A percentile compares a stretch with the other conserved stretches of the same genome.
phyloP scores from a whole-genome alignment of 352 stramenopile genomes.

The Thraustochytrium sp. region DNA sequence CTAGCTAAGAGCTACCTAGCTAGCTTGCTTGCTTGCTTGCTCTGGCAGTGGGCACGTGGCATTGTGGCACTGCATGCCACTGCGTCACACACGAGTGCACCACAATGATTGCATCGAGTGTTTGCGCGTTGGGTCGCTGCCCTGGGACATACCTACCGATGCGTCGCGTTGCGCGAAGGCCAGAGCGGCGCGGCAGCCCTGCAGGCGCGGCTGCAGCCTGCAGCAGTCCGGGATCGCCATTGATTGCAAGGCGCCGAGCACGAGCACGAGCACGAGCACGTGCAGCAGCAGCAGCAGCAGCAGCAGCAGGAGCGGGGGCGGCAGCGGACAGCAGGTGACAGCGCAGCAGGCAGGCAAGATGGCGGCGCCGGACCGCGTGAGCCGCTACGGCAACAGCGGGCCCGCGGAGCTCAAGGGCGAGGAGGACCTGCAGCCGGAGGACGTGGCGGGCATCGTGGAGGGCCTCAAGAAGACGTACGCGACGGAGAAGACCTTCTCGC shows the following conservation, averaged over 20 bases:
- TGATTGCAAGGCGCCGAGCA: too few species aligned
- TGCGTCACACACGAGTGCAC: not conserved
- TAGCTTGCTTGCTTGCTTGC: not conserved
- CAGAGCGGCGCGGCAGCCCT: too few species aligned
- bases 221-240: too few species aligned
- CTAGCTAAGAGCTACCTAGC: not conserved
- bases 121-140: too few species aligned
- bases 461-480: not conserved
- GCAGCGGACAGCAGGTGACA: not conserved
- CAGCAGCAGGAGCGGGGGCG: not conserved
- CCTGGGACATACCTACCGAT: too few species aligned
- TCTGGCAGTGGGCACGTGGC: not conserved
- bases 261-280: too few species aligned
- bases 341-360: not conserved
- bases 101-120: not conserved
- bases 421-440: not conserved
- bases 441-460: conserved; percentile 5
- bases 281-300: too few species aligned
- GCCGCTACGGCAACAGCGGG: not conserved
- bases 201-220: too few species aligned
- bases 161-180: too few species aligned
- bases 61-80: not conserved
- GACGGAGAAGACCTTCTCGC: not conserved
- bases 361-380: not conserved
- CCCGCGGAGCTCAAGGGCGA: not conserved